A percentile compares a stretch with the other conserved stretches of the same genome.
Evolutionary conservation across 192 early-diverging fungal genomes (phyloP).

Genomic region (Tieghemiomyces parasiticus): DNA sequence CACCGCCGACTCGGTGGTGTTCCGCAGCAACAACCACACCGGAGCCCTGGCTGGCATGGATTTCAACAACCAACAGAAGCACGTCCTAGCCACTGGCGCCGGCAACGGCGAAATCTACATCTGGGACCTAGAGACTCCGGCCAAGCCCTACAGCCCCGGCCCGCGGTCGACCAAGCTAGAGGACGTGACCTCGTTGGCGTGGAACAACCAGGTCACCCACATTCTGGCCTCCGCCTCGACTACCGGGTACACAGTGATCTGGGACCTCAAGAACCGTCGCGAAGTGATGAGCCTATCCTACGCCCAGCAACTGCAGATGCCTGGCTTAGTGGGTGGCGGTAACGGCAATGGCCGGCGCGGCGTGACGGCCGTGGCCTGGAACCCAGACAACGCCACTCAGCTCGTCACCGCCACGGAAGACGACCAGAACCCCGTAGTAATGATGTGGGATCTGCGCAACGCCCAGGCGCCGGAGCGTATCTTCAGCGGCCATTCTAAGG

Average conservation of each 20-base stretch:
- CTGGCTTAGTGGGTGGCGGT: constrained; percentile 21
- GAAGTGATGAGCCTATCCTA: constrained; percentile 69
- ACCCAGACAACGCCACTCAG: constrained; percentile 89
- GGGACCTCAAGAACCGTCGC: constrained; percentile 80
- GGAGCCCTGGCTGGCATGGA: constrained; percentile 84
- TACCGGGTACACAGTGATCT: constrained; percentile 87
- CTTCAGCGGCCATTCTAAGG: constrained; percentile 76
- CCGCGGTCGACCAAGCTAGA: constrained; percentile 69
- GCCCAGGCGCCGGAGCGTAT: constrained; percentile 80
- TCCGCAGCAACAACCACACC: constrained; percentile 57
- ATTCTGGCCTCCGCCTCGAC: constrained; percentile 86
- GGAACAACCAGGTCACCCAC: constrained; percentile 86
- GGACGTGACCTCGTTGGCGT: constrained; percentile 74
- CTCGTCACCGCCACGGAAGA: constrained; percentile 85
- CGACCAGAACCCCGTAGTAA: constrained; percentile 73
- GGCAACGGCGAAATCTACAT: constrained; percentile 85
- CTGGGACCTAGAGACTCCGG: constrained; percentile 85
- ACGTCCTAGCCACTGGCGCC: constrained; percentile 80
- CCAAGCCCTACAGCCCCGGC: constrained; percentile 81
- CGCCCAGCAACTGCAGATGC: constrained; percentile 30
- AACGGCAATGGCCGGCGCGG: constrained; percentile 39
- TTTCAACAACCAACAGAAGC: constrained; percentile 75
- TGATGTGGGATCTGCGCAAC: constrained; percentile 93
- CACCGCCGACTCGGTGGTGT: constrained; percentile 38
- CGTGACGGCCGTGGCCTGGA: constrained; percentile 78